Evolutionary conservation across 352 stramenopile genomes (phyloP), one percentile per base, ranked within the genome.

Genomic region (Globisporangium viniferum): DNA sequence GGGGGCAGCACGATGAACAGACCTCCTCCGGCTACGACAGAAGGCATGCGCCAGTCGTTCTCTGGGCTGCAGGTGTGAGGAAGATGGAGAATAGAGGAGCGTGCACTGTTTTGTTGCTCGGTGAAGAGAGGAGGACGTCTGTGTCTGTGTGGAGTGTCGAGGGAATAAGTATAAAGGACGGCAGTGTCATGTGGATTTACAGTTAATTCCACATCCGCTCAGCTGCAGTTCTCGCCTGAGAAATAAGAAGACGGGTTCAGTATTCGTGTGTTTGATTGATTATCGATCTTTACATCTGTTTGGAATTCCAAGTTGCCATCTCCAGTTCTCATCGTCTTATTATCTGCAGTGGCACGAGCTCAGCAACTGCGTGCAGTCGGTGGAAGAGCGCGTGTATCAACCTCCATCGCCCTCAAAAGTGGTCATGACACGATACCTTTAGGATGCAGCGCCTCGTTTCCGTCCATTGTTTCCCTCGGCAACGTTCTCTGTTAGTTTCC

Each of bases 51-150:
- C 33, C 18, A 22, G 29, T 64, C 64, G 41, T 62, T 69, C 54
- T 53, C 59, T 5, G 59, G 59, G 3, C 3, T 36, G 15, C 59
- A 62, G n/a, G 59, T 71, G 59, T 71, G 59, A 35, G 7, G 7
- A 51, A 24, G 5, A 24, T 24, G 44, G 18, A 12, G 12, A 18
- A n/a, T 24, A 51, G 18, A 24, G 44, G 18, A 51, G 2, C 15
- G 7, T 10, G 41, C 15, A 49, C 5, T 49, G 12, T 15, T 48
- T 49, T 49, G 18, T 49, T 8, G 41, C 15, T n/a, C 7, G 15
- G 5, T 49, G 41, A n/a, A 10, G 15, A 49, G 15, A n/a, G 6
- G 15, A n/a, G 35, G 35, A 2, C 1, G 35, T 9, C 9, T 49
- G 5, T 5, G 41, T 7, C 7, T 15, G 15, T 15, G 15, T 8